Evolutionary conservation across 345 rosid genomes (phyloP), one percentile per base, ranked within the genome.

Genomic region (Ceriops decandra): DNA sequence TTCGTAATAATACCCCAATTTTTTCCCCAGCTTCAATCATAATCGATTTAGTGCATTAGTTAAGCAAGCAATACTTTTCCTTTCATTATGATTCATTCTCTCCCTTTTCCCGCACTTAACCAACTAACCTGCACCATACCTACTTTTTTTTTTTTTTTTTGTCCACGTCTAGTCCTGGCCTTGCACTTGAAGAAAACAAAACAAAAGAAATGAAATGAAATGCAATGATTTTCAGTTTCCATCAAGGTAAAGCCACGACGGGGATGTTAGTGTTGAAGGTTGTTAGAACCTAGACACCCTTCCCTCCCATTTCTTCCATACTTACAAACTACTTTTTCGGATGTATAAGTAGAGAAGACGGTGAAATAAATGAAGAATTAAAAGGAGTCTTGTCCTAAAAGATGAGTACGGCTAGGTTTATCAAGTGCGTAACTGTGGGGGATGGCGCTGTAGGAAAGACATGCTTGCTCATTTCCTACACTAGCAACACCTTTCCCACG

Each of bases 371-470:
- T 17, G 22, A 21, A 33, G 46, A 67, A 22, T 22, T 47, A 35
- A 24, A 46, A 52, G 52, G 52, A 52, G 52, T 54, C 11, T 7
- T 54, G 58, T 9, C 13, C 22, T 47, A 56, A 15, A 63, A 69
- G 60, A 89, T 89, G 95, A 89, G 82, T 61, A 85, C 90, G 19
- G 75, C 95, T 57, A 87, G 92, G 68, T 89, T 85, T 72, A 85
- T 89, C 78, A 89, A 89, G 84, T 89, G 92, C 65, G 96, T 89
- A 20, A 89, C 96, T 2, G 86, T 89, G 1, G 96, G 96, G 21
- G 96, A 89, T 77, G 96, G 96, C 57, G 92, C 92, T 0, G 95
- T 89, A 35, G 95, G 95, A 62, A 89, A 89, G 68, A 89, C 95
- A 60, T 89, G 95, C 76, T 85, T 89, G 95, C 87, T 89, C 53